phyloP scores from a whole-genome alignment of 225 moss, liverwort and hornwort genomes.

The Pseudisothecium myosuroides region DNA sequence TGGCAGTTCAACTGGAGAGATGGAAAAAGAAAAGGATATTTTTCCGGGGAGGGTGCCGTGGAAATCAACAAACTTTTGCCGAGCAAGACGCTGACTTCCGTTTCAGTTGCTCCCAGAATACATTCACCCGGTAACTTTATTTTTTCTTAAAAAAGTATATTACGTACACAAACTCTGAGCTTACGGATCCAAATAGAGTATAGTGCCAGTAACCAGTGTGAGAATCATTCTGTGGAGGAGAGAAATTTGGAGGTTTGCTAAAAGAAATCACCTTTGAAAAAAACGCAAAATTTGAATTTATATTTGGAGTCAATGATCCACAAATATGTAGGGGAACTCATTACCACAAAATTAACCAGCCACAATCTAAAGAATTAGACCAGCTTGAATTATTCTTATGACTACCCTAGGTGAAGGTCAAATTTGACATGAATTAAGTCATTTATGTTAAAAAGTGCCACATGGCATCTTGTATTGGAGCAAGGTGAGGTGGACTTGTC shows the following conservation, averaged over 20 bases:
- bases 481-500: too few species aligned
- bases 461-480: too few species aligned
- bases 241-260: neutral
- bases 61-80: neutral
- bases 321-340: too few species aligned
- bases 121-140: neutral
- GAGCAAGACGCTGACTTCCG: neutral
- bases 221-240: neutral
- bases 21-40: too few species aligned
- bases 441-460: too few species aligned
- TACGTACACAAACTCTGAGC: neutral
- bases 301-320: too few species aligned
- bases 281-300: neutral
- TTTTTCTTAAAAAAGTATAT: neutral
- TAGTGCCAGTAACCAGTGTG: neutral
- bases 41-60: neutral
- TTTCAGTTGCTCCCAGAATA: neutral
- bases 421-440: too few species aligned
- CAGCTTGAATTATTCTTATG: too few species aligned
- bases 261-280: too few species aligned
- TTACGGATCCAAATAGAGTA: neutral
- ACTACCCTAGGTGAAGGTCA: too few species aligned
- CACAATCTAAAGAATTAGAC: too few species aligned
- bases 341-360: too few species aligned
- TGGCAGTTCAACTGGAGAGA: neutral